Evolutionary conservation across 2,329 filamentous ascomycete genomes (phyloP).

Genomic region (Talaromyces sp.): DNA sequence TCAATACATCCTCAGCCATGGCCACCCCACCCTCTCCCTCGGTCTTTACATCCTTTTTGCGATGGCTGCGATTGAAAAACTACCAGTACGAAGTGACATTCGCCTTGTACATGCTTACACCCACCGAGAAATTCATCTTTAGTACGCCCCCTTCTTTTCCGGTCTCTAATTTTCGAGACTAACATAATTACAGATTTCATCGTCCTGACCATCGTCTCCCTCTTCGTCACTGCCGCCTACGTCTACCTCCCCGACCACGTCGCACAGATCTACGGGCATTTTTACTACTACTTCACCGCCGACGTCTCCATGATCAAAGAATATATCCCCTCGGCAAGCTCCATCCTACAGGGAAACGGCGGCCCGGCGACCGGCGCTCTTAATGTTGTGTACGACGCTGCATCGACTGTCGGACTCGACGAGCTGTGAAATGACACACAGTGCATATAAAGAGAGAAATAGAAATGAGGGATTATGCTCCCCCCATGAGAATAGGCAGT

Average conservation of each 20-base stretch:
- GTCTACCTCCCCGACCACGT: slow-evolving; percentile 94
- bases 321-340: slow-evolving; percentile 31
- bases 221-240: slow-evolving; percentile 79
- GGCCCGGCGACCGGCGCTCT: slow-evolving; percentile 25
- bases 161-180: not conserved
- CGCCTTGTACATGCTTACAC: slow-evolving; percentile 94
- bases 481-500: not conserved
- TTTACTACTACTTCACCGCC: slow-evolving; percentile 93
- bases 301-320: slow-evolving; percentile 50
- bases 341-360: slow-evolving; percentile 31
- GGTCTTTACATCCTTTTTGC: slow-evolving; percentile 56
- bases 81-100: slow-evolving; percentile 99
- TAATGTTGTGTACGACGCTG: slow-evolving; percentile 49
- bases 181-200: slow-evolving; percentile 65
- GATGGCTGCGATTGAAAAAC: slow-evolving; percentile 90
- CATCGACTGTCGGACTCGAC: slow-evolving; percentile 34
- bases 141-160: slow-evolving; percentile 57
- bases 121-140: slow-evolving; percentile 93
- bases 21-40: slow-evolving; percentile 23
- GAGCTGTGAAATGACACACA: slow-evolving; percentile 28
- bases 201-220: slow-evolving; percentile 81
- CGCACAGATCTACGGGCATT: slow-evolving; percentile 72
- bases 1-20: not conserved
- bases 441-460: not conserved
- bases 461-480: not conserved